Base-by-base conservation (phyloP, 306 rosid genomes). In the Quercus cerris region DNA sequence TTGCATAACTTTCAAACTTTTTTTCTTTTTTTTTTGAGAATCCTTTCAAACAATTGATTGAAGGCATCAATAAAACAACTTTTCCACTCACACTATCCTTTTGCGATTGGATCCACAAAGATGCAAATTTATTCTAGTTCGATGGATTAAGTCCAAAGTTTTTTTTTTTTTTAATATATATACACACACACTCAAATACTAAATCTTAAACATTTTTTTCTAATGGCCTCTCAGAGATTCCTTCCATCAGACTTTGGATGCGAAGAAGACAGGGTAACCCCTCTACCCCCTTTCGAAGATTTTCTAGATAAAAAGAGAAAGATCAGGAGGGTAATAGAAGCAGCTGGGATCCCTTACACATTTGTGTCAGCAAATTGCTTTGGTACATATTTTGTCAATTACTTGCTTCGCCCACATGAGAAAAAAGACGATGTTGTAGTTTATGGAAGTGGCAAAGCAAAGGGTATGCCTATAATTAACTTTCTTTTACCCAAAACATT, bases 181-280 rank as follows among this genome's bases (percentile, higher is more conserved):
- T 25, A 25, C 1, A 25, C 27, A 25, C 23, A 23, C 23, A 23
- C 23, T 23, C 23, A 23, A 23, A 23, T 23, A 23, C 23, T 23
- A 23, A 23, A 23, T 23, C 23, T 23, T 23, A 23, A 25, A 25
- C 27, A 25, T 25, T 25, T 25, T 25, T 25, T 25, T 25, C 27
- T 25, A 25, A 25, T 56, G 52, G 20, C 31, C 22, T 25, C 0
- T 31, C 59, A 88, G 86, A 88, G 89, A 62, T 85, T 85, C 27
- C 5, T 85, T 61, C 91, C 91, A 13, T 85, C 87, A 3, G 87
- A 76, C 6, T 88, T 88, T 78, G 89, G 91, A 0, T 62, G 44
- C 2, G 87, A 83, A 73, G 86, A 83, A 67, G 89, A 85, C 13
- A 76, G 33, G 72, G 9, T 81, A 30, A 75, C 33, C 2, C 86